Evolutionary conservation across 139 green algal species (phyloP), one percentile per base, ranked within the genome.

Genomic region (Mychonastes homosphaera): DNA sequence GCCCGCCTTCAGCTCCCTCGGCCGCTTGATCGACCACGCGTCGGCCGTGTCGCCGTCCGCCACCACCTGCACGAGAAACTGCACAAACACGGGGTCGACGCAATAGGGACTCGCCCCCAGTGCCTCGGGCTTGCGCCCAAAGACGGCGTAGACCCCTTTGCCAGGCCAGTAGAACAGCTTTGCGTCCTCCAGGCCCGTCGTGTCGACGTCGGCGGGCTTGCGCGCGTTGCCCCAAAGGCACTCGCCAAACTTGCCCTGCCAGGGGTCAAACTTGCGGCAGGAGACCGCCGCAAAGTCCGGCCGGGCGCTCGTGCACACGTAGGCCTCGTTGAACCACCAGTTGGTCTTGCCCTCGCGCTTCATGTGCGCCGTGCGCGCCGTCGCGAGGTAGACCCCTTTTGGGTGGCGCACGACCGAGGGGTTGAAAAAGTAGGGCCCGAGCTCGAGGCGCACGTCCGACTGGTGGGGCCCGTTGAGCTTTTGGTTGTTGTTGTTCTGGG

Each of bases 21-120:
- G 61, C 5, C 51, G 39, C 4, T 36, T 39, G 19, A 67, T 55
- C 3, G 30, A 49, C 51, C 61, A 67, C 3, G 34, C 3, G 24
- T 52, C 51, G 4, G 16, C 15, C 2, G 28, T 40, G 21, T 60
- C 27, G 28, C 53, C 27, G 27, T 48, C 59, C 24, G 53, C 59
- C 6, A 59, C 59, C 28, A 59, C 59, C 59, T 67, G 59, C 49
- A 67, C 59, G 6, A 67, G 8, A 13, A 67, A 67, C 59, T 67
- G 59, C 48, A 67, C 59, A 29, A 67, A 67, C 15, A 67, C 53
- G 23, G 59, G 59, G 59, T 67, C 49, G 39, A 51, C 59, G 59
- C 59, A 59, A 29, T 67, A 67, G 19, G 48, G 59, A 2, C 26
- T 48, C 1, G 49, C 50, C 4, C 59, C 59, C 15, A 67, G 49